Base-by-base conservation (phyloP, 495 filamentous ascomycete genomes). In the Cetradonia linearis region DNA sequence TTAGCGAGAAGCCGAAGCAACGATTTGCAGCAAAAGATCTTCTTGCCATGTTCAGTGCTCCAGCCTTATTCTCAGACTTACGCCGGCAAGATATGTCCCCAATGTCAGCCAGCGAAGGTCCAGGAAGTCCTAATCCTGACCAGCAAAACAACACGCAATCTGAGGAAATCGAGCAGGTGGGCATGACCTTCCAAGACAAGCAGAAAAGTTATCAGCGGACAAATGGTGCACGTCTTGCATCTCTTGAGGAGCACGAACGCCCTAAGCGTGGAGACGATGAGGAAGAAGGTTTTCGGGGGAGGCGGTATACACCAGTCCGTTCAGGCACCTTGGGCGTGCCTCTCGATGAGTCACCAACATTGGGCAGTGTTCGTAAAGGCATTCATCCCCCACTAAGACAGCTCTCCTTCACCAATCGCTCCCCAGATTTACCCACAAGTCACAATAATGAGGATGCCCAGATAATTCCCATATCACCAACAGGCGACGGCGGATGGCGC, bases 11-110 rank as follows among this genome's bases (percentile, higher is more conserved):
- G 44, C 84, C 84, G 27, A 77, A 77, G 61, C 70, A 80, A 42
- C 72, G 82, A 48, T 64, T 78, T 20, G 75, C 79, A 27, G 82
- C 82, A 20, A 83, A 80, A 61, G 81, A 84, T 25, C 72, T 85
- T 31, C 67, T 84, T 33, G 61, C 47, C 16, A 40, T 58, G 27
- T 57, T 58, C 31, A 30, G 48, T 6, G 28, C 44, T 25, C 61
- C 55, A 52, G 25, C 16, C 1, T 40, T 58, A n/a, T 57, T 58
- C 44, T 30, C 46, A 30, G 55, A 42, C 10, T 42, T 52, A 20
- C 57, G 28, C 31, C 50, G 46, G 42, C 60, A 52, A 7, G 54
- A 56, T 18, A 44, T 28, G 34, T 38, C 38, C 36, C 54, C 38
- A 37, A 6, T 56, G 2, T 56, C 54, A 42, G 54, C 54, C 38